phyloP scores from a whole-genome alignment of 192 early-diverging fungal genomes.

The Funneliformis geosporum region DNA sequence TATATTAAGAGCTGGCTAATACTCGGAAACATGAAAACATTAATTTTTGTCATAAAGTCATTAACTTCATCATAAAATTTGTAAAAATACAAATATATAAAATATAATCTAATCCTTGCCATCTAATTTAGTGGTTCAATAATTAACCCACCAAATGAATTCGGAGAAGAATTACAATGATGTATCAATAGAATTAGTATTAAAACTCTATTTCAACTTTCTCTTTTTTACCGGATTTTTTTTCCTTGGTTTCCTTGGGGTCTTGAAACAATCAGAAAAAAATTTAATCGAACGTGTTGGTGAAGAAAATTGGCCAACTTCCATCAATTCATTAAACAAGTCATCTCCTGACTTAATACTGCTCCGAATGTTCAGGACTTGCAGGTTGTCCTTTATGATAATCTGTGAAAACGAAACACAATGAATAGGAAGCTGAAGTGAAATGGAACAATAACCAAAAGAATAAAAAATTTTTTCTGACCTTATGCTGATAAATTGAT shows the following conservation, averaged over 20 bases:
- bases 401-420: slow-evolving; percentile 12
- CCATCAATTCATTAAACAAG: not conserved
- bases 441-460: slow-evolving; percentile 8
- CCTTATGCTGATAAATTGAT: slow-evolving; percentile 25
- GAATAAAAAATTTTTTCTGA: slow-evolving; percentile 13
- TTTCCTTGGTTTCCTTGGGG: slow-evolving; percentile 13
- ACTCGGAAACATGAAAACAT: no score
- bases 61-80: no score
- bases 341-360: not conserved
- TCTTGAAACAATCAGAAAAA: slow-evolving; percentile 16
- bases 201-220: no score
- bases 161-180: no score
- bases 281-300: not conserved
- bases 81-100: no score
- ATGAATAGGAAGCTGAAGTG: not conserved
- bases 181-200: no score
- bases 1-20: no score
- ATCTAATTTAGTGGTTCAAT: no score
- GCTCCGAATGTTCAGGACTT: slow-evolving; percentile 13
- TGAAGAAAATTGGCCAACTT: not conserved
- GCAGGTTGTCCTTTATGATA: slow-evolving; percentile 16
- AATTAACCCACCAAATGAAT: no score
- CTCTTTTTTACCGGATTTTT: not conserved
- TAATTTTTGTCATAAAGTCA: no score
- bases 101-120: no score